These are phyloP conservation scores for Trichoderma sp. DNA, from an alignment of 2,329 filamentous ascomycete genomes.

Conservation along the genomic window DNA sequence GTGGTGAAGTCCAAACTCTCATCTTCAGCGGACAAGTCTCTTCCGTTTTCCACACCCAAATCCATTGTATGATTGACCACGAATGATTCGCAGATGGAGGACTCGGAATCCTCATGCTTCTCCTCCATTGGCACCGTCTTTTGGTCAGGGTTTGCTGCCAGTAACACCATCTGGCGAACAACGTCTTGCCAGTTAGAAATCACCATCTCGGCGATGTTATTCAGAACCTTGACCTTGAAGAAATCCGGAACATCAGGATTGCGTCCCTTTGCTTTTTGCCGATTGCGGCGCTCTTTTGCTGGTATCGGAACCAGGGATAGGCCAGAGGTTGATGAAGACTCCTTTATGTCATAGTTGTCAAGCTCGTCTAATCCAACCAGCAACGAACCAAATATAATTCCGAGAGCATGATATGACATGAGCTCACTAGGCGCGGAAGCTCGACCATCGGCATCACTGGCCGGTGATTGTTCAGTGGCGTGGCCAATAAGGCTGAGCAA, in stretches of 20 bases:
- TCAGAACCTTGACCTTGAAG: conserved; percentile 55
- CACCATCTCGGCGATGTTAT: conserved; percentile 62
- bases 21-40: conserved; percentile 26
- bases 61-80: conserved; percentile 25
- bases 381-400: conserved; percentile 64
- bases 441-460: conserved; percentile 50
- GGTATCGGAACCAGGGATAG: conserved; percentile 43
- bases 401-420: conserved; percentile 63
- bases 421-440: conserved; percentile 55
- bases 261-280: conserved; percentile 24
- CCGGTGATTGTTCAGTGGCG: conserved; percentile 51
- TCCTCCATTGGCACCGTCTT: conserved; percentile 23
- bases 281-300: conserved; percentile 38
- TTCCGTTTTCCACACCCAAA: conserved; percentile 3
- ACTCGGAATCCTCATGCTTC: conserved; percentile 29
- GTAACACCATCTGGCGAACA: conserved; percentile 55
- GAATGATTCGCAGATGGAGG: conserved; percentile 43
- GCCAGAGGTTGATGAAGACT: conserved; percentile 42
- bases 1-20: conserved; percentile 34
- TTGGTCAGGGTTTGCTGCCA: conserved; percentile 35
- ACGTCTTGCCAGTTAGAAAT: conserved; percentile 64
- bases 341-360: conserved; percentile 48
- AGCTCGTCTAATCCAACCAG: conserved; percentile 55
- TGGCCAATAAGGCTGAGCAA: conserved; percentile 60
- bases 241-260: conserved; percentile 35